Conservation (phyloP, 192 early-diverging fungal genomes). For the Tieghemiomyces parasiticus region DNA sequence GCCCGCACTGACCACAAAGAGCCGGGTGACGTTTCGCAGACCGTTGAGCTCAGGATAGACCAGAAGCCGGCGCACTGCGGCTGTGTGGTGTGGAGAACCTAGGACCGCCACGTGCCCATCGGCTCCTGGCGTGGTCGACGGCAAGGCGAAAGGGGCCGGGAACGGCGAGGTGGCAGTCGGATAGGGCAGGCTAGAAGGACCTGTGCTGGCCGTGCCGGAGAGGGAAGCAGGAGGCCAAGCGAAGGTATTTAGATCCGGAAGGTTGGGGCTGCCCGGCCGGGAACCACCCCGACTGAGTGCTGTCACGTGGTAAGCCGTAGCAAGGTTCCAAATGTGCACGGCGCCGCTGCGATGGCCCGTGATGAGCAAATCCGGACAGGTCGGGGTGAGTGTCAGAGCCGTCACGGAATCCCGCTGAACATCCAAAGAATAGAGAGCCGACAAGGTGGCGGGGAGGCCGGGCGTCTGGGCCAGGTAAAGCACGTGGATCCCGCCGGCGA, state of each 20-base stretch:
- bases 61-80: neutral
- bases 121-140: neutral
- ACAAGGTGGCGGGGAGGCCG: no score
- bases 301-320: neutral
- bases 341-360: neutral
- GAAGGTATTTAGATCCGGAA: neutral
- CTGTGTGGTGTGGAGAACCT: neutral
- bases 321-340: neutral
- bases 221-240: neutral
- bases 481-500: no score
- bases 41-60: constrained; percentile 2
- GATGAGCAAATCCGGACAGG: neutral
- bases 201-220: neutral
- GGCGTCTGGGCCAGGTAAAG: no score
- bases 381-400: neutral
- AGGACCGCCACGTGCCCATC: neutral
- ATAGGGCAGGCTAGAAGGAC: neutral
- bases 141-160: no score
- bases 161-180: neutral
- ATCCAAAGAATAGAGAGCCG: no score
- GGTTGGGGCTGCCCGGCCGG: neutral
- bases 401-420: no score
- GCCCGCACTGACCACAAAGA: constrained; percentile 1
- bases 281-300: neutral
- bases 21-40: neutral